Base-by-base conservation (phyloP, 176 grass and related monocot species). In the Olyra latifolia region DNA sequence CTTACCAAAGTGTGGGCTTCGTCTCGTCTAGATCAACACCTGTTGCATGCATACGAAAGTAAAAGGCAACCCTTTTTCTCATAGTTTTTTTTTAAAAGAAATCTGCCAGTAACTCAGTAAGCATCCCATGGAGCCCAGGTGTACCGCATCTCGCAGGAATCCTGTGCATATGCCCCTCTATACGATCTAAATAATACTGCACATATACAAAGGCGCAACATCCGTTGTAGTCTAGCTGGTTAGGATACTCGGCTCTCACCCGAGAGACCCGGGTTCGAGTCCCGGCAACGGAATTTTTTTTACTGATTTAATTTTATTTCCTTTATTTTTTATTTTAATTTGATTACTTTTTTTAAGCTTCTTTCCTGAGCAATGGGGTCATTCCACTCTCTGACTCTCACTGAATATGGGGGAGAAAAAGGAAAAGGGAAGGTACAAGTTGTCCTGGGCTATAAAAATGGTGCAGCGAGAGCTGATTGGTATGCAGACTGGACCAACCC, bases 211-310 rank as follows among this genome's bases (percentile, higher is more conserved):
- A 1, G 5, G 32, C 32, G 1, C 45, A 43, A 0, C 0, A 65
- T 88, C 75, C 75, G 75, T 91, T 94, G 83, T 89, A 89, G 90
- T 96, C 88, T 97, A 91, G 85, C 64, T 93, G 90, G 85, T 91
- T 89, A 97, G 90, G 93, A 89, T 97, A 90, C 85, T 97, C 88
- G 79, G 87, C 90, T 92, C 93, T 93, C 85, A 93, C 85, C 71
- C 74, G 75, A 96, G 82, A 90, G 85, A 88, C 82, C 79, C 71
- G 83, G 80, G 80, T 91, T 72, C 39, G 23, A 91, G 76, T 91
- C 79, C 91, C 83, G 85, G 86, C 86, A 91, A 89, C 79, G 82
- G 75, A 94, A 35, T 2, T 35, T 35, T 2, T 12, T 1, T 0
- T 3, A 3, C 9, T 10, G 43, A 9, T 45, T 47, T 5, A 13